Evolutionary conservation across 306 rosid species (phyloP).

Genomic region (Sphenostylis stenocarpa): DNA sequence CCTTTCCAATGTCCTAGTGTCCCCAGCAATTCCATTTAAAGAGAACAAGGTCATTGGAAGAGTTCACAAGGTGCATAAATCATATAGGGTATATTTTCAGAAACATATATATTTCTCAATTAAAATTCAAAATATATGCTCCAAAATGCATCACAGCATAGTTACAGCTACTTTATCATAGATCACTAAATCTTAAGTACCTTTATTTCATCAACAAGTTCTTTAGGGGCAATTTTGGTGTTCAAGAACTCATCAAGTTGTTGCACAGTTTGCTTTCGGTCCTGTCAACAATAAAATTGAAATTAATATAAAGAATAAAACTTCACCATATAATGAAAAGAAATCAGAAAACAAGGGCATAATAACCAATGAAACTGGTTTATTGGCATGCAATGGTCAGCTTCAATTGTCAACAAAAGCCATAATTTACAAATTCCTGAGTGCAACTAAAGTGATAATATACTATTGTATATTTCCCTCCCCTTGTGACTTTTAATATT

Average conservation of each 20-base stretch:
- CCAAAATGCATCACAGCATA: neutral
- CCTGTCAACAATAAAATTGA: conserved; percentile 49
- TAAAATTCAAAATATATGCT: neutral
- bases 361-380: neutral
- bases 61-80: neutral
- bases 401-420: neutral
- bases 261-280: conserved; percentile 70
- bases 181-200: conserved; percentile 34
- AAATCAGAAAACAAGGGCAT: neutral
- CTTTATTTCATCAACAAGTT: conserved; percentile 77
- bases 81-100: neutral
- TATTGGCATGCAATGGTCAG: neutral
- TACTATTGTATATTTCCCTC: neutral
- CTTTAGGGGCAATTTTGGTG: conserved; percentile 91
- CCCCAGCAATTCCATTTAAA: conserved; percentile 18
- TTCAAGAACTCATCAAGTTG: conserved; percentile 75
- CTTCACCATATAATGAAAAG: neutral
- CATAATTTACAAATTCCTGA: conserved; percentile 11
- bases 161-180: neutral
- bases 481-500: neutral
- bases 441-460: neutral
- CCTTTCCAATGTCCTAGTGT: conserved; percentile 82
- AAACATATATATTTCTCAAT: neutral
- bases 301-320: neutral
- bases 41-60: conserved; percentile 16